Base-by-base conservation (phyloP, 345 rosid species). In the Dipteronia dyeriana region DNA sequence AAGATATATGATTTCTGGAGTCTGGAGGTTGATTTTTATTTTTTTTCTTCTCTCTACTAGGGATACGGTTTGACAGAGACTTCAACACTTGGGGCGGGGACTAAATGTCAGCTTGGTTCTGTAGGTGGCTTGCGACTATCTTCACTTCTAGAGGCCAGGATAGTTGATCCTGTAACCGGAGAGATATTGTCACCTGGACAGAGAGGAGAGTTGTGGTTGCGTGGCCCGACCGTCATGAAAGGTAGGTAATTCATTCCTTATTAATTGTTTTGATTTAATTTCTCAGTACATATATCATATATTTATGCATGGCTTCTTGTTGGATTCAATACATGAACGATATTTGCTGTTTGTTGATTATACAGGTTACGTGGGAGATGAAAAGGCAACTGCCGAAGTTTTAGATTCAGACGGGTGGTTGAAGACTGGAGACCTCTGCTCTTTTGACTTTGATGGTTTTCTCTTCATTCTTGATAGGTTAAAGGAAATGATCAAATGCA, bases 401-500 rank as follows among this genome's bases (percentile, higher is more conserved):
- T 79, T 92, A 66, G 90, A 89, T 75, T 68, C 83, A 62, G 92
- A 94, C 6, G 98, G 97, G 26, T 94, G 98, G 98, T 82, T 94
- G 74, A 94, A 84, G 87, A 94, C 97, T 0, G 98, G 98, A 13
- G 98, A 94, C 79, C 87, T 94, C 17, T 91, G 96, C 80, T 91
- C 89, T 70, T 81, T 94, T 71, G 93, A 94, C 82, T 51, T 87
- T 0, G 80, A 88, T 7, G 98, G 97, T 1, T 87, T 85, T 73
- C 85, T 94, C 16, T 91, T 84, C 77, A 84, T 92, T 59, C 91
- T 91, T 66, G 98, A 94, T 83, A 84, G 98, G 84, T 76, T 92
- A 43, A 94, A 94, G 88, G 98, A 94, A 73, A 76, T 94, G 77
- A 92, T 94, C 75, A 94, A 92, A 85, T 94, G 90, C 89, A 92